Evolutionary conservation across 352 stramenopile genomes (phyloP), one percentile per base, ranked within the genome.

Genomic region (Phytophthora sojae): DNA sequence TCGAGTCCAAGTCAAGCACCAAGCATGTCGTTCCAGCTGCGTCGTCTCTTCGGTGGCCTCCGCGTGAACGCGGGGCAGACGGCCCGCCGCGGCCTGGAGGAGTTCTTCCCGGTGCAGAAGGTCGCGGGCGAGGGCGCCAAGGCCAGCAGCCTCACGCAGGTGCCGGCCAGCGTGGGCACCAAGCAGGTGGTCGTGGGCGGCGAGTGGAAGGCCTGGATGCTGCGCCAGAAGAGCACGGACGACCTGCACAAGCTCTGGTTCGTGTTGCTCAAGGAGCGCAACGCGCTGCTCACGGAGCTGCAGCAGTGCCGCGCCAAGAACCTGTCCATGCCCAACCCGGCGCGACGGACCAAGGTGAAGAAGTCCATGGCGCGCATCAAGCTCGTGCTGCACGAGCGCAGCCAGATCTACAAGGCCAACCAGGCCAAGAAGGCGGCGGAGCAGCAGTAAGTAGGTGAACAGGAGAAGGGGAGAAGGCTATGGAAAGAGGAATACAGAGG

Each of bases 231-330:
- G 81, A 98, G 89, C 79, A 99, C 97, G 57, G 95, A 99, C 42
- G 97, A 99, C 88, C 88, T 99, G 57, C 97, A 99, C 86, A 99
- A 99, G 83, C 89, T 99, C 35, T 99, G 97, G 97, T 98, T 95
- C 72, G 95, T 99, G 66, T 81, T 99, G 39, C 97, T 99, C 66
- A 99, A 99, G 85, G 97, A 99, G 82, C 92, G 93, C 64, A 99
- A 99, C 71, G 97, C 97, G 82, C 86, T 99, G 35, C 77, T 99
- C 60, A 99, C 97, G 15, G 97, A 99, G 80, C 83, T 88, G 42
- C 84, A 93, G 54, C 81, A 95, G 44, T 91, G 80, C 63, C 81
- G 87, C 61, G 77, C 80, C 64, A 89, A 93, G 76, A 93, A 92
- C 78, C 65, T 96, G 61, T 55, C 64, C 25, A 92, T 96, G 81